Evolutionary conservation across 352 stramenopile genomes (phyloP), one percentile per base, ranked within the genome.

Genomic region (Phytophthora cajani): DNA sequence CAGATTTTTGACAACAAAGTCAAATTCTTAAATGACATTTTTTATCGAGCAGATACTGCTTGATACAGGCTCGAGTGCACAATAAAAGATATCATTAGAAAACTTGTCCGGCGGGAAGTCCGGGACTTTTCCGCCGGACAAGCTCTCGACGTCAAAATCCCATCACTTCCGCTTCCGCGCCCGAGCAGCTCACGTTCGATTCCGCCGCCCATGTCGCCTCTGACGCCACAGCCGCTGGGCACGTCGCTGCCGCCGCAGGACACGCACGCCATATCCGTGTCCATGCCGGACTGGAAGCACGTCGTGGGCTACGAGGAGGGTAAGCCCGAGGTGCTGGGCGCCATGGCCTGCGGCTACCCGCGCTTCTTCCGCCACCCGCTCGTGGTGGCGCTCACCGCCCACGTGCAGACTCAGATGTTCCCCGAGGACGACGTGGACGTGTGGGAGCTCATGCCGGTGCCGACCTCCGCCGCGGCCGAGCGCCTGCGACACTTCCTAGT

Each of bases 281-380:
- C 85, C 7, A 87, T 97, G 76, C 89, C 89, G 16, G 77, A 78
- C 53, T 97, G 90, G 90, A 62, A 81, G 2, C 58, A 97, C 68
- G 90, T 97, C 32, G 89, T 98, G 27, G 87, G 88, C 61, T 98
- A 98, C 78, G 94, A 98, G 72, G 90, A 98, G 74, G 90, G 80
- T 16, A 77, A 84, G 25, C 61, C 79, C 8, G 74, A 86, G 17
- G 78, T 97, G 23, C 71, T 95, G 21, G 62, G 75, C 14, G 84
- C 83, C 30, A 81, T 98, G 72, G 81, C 78, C 14, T 96, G 90
- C 72, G 94, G 93, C 30, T 98, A 98, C 75, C 94, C 94, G 57
- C 91, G 94, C 60, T 98, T 98, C 80, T 93, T 98, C 52, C 94
- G 93, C 69, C 91, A 98, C 64, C 89, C 89, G 30, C 73, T 93